Evolutionary conservation across 2,329 filamentous ascomycete species (phyloP).

Genomic region (Penicillium sp.): DNA sequence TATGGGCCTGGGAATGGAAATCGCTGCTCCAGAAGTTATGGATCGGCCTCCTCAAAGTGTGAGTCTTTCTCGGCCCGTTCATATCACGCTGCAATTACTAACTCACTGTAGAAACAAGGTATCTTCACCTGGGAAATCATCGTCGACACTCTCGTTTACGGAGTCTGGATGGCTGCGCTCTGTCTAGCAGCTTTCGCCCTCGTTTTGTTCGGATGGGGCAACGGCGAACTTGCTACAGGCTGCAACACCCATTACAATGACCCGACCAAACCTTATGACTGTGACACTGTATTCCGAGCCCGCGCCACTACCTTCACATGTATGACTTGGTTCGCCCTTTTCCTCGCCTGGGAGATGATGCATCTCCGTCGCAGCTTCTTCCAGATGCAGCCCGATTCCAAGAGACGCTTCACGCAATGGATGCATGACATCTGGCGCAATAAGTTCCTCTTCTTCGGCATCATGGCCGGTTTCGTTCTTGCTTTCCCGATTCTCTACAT

Average conservation of each 20-base stretch:
- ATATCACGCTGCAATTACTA: slow-evolving; percentile 4
- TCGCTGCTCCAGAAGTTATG: slow-evolving; percentile 72
- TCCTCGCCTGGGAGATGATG: slow-evolving; percentile 75
- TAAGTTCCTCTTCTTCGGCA: slow-evolving; percentile 66
- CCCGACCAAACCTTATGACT: slow-evolving; percentile 38
- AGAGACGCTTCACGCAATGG: slow-evolving; percentile 63
- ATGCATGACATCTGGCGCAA: slow-evolving; percentile 66
- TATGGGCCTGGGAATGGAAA: slow-evolving; percentile 80
- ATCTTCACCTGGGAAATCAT: slow-evolving; percentile 77
- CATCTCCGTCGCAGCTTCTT: slow-evolving; percentile 71
- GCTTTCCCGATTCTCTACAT: slow-evolving; percentile 64
- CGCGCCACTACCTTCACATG: slow-evolving; percentile 70
- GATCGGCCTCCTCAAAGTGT: slow-evolving; percentile 66
- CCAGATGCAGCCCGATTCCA: slow-evolving; percentile 63
- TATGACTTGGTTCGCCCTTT: slow-evolving; percentile 71
- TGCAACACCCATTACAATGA: slow-evolving; percentile 58
- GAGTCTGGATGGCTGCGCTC: slow-evolving; percentile 69
- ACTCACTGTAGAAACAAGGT: slow-evolving; percentile 49
- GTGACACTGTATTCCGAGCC: slow-evolving; percentile 65
- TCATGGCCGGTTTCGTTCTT: slow-evolving; percentile 55
- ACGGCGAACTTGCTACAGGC: slow-evolving; percentile 55
- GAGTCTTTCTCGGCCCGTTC: slow-evolving; percentile 7
- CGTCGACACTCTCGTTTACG: slow-evolving; percentile 75
- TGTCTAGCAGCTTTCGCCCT: slow-evolving; percentile 62
- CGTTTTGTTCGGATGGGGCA: slow-evolving; percentile 60